These are phyloP conservation scores for Lichtheimia hyalospora DNA, from an alignment of 371 early-diverging fungal genomes.

Conservation along the genomic window DNA sequence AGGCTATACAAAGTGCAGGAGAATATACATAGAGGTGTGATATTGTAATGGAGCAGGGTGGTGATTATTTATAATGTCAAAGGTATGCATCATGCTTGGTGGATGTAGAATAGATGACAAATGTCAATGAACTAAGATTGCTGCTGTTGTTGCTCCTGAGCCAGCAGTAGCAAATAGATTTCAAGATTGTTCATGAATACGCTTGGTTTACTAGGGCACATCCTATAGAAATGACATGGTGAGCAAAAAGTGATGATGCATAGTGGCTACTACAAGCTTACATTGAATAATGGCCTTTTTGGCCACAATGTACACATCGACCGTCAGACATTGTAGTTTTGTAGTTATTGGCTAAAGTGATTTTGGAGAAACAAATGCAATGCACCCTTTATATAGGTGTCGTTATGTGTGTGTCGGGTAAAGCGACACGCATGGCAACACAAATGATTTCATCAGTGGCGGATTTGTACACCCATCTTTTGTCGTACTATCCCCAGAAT, in stretches of 20 bases:
- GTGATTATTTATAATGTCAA: not conserved
- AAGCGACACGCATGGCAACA: too few relatives aligned
- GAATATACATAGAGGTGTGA: not conserved
- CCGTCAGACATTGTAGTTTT: too few relatives aligned
- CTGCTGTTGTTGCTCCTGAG: not conserved
- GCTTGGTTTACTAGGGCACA: conserved; percentile 37
- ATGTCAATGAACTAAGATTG: too few relatives aligned
- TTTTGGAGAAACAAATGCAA: too few relatives aligned
- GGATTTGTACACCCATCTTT: too few relatives aligned
- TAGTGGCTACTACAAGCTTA: conserved; percentile 18
- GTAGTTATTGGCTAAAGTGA: too few relatives aligned
- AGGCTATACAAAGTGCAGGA: not conserved
- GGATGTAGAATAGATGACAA: too few relatives aligned
- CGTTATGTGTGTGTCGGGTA: too few relatives aligned
- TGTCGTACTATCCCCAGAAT: too few relatives aligned
- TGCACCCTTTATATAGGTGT: too few relatives aligned
- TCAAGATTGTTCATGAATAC: not conserved
- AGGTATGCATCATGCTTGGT: too few relatives aligned
- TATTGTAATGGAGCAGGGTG: not conserved
- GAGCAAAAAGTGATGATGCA: not conserved
- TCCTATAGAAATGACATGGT: conserved; percentile 12
- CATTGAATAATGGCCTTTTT: conserved; percentile 50
- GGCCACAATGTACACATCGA: conserved; percentile 48
- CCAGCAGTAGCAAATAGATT: not conserved
- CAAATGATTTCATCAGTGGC: too few relatives aligned